Percentiles rank a stretch among this genome's conserved stretches.
Evolutionary conservation across 768 basidiomycete species (phyloP).

Genomic region (Suillus subluteus): DNA sequence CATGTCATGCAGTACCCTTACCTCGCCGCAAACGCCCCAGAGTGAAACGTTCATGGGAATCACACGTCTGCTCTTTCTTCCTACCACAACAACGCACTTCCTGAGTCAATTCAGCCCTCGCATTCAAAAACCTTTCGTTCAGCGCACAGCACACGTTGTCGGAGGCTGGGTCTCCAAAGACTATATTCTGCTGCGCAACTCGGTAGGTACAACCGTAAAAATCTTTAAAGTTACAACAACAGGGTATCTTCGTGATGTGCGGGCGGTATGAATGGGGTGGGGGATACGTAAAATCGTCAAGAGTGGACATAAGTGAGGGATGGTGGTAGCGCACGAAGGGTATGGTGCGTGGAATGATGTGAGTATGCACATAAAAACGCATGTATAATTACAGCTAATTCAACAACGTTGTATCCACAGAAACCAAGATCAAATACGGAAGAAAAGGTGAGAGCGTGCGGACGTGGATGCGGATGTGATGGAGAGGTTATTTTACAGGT

Average conservation of each 20-base stretch:
- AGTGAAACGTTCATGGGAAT: not conserved
- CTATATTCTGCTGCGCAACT: slow-evolving; percentile 41
- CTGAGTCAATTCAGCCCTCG: not conserved
- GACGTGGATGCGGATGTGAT: slow-evolving; percentile 27
- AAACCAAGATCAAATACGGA: slow-evolving; percentile 31
- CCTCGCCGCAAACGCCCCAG: not conserved
- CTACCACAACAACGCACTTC: not conserved
- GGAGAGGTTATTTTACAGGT: slow-evolving; percentile 31
- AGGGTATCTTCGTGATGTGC: slow-evolving; percentile 40
- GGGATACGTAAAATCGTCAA: slow-evolving; percentile 38
- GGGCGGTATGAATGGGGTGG: slow-evolving; percentile 12
- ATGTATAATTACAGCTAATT: slow-evolving; percentile 38
- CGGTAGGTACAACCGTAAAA: slow-evolving; percentile 32
- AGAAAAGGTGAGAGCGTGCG: slow-evolving; percentile 29
- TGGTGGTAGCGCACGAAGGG: slow-evolving; percentile 28
- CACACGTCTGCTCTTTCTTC: not conserved
- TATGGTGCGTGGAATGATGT: slow-evolving; percentile 21
- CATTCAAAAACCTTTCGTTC: not conserved
- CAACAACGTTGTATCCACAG: slow-evolving; percentile 42
- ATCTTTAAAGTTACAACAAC: slow-evolving; percentile 35
- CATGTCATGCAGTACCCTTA: not conserved
- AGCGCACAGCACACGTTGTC: no score
- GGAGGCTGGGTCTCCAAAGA: slow-evolving; percentile 32
- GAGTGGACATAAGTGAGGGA: slow-evolving; percentile 27
- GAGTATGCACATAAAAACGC: slow-evolving; percentile 33